These are phyloP conservation scores for Aspergillus wentii DNA, from an alignment of 495 filamentous ascomycete species.

Conservation along the genomic window DNA sequence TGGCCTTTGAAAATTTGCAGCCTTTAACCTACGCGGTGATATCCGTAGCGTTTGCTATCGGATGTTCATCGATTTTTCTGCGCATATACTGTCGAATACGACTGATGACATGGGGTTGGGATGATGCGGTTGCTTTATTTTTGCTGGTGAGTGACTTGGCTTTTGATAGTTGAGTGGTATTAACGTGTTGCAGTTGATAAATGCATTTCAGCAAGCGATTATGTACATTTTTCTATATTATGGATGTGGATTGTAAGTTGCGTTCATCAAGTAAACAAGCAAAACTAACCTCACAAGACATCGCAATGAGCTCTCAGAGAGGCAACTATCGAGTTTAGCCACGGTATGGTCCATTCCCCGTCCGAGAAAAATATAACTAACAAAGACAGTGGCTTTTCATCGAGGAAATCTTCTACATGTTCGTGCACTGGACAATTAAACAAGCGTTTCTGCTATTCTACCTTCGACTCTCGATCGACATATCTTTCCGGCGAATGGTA, in stretches of 20 bases:
- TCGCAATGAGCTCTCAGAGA: not conserved
- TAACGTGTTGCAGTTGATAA: not conserved
- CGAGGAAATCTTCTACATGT: slow-evolving; percentile 18
- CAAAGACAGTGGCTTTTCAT: slow-evolving; percentile 3
- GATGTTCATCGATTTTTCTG: slow-evolving; percentile 3
- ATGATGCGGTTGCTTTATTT: slow-evolving; percentile 1
- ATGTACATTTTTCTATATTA: slow-evolving; percentile 2
- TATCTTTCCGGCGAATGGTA: not conserved
- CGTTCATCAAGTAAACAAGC: too few species aligned
- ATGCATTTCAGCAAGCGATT: slow-evolving; percentile 4
- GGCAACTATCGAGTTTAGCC: not conserved
- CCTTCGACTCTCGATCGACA: slow-evolving; percentile 23
- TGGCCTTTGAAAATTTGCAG: slow-evolving; percentile 3
- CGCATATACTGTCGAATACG: slow-evolving; percentile 5
- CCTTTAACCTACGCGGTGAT: slow-evolving; percentile 1
- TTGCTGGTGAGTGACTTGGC: slow-evolving; percentile 1
- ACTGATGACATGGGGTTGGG: not conserved
- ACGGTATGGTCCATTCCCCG: too few species aligned
- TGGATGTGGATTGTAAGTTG: slow-evolving; percentile 5
- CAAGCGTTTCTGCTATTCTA: slow-evolving; percentile 32
- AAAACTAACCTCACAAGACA: too few species aligned
- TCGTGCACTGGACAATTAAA: slow-evolving; percentile 18
- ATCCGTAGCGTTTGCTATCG: slow-evolving; percentile 1
- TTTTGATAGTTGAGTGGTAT: not conserved
- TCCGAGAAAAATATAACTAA: too few species aligned